Evolutionary conservation across 208 protist species (phyloP).

Genomic region (Leishmania tropica): DNA sequence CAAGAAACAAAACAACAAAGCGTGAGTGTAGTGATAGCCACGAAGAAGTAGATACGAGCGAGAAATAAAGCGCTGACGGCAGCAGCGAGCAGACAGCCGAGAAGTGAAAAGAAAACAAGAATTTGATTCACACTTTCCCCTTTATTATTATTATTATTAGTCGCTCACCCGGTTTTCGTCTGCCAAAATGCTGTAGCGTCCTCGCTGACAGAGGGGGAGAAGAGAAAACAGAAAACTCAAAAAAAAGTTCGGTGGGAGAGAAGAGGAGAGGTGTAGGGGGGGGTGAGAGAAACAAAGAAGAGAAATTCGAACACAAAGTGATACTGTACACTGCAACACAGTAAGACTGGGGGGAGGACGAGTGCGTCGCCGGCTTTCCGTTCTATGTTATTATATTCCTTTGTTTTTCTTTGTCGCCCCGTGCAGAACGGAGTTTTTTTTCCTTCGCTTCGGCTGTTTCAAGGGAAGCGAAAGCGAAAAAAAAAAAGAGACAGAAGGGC

Average conservation of each 20-base stretch:
- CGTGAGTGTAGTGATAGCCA: neutral
- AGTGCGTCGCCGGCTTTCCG: neutral
- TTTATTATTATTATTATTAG: neutral
- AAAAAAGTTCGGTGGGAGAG: constrained; percentile 1
- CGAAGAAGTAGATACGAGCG: constrained; percentile 5
- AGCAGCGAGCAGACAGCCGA: neutral
- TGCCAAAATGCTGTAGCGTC: neutral
- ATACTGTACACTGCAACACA: neutral
- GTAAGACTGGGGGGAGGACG: neutral
- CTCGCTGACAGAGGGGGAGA: neutral
- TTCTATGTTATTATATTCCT: neutral
- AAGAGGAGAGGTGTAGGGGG: neutral
- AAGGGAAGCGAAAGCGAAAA: too few species aligned
- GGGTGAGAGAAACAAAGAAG: too few species aligned
- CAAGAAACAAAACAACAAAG: neutral
- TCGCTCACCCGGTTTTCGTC: neutral
- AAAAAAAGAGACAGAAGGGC: too few species aligned
- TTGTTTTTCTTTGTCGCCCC: too few species aligned
- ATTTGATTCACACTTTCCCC: neutral
- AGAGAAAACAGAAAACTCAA: neutral
- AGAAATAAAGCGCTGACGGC: neutral
- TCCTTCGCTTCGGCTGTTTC: neutral
- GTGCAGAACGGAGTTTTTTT: too few species aligned
- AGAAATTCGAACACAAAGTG: too few species aligned
- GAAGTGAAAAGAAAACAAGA: neutral